Percentiles rank a stretch among this genome's conserved stretches.
phyloP scores from a whole-genome alignment of 2,329 filamentous ascomycete species.

The Pseudohalonectria lignicola region DNA sequence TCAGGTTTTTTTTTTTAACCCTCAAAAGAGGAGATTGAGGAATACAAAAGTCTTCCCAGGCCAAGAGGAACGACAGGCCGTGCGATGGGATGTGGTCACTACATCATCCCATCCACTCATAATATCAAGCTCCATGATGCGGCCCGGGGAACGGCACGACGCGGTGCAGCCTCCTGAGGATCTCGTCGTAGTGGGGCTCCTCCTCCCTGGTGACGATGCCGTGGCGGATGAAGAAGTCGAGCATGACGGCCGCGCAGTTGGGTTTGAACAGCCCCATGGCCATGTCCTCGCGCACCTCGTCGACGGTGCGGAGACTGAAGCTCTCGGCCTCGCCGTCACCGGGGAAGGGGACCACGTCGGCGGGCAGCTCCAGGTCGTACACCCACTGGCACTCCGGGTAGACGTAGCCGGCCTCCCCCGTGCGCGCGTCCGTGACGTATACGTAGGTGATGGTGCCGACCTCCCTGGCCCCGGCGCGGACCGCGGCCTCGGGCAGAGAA shows the following conservation, averaged over 20 bases:
- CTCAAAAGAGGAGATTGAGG: no score
- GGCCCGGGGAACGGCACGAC: constrained; percentile 69
- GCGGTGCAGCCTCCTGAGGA: constrained; percentile 65
- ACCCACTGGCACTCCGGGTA: constrained; percentile 90
- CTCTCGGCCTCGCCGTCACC: constrained; percentile 83
- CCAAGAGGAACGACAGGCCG: no score
- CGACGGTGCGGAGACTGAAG: constrained; percentile 67
- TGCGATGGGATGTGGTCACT: no score
- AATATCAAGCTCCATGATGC: no score
- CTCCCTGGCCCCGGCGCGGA: constrained; percentile 46
- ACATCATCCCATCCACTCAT: no score
- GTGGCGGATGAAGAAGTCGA: constrained; percentile 86
- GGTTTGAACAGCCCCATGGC: constrained; percentile 75
- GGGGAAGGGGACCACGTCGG: constrained; percentile 58
- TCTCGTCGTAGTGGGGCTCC: constrained; percentile 68
- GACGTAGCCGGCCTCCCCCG: constrained; percentile 69
- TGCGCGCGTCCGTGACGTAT: constrained; percentile 62
- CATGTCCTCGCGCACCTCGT: constrained; percentile 59
- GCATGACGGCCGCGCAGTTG: constrained; percentile 73
- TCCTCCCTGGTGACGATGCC: constrained; percentile 69
- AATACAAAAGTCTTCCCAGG: no score
- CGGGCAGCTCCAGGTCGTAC: constrained; percentile 73
- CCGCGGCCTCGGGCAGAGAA: constrained; percentile 57
- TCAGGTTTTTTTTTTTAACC: no score
- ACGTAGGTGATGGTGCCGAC: constrained; percentile 74